A percentile compares a stretch with the other conserved stretches of the same genome.
Evolutionary conservation across 805 yeast species (phyloP).

Genomic region (Candida krabiensis): DNA sequence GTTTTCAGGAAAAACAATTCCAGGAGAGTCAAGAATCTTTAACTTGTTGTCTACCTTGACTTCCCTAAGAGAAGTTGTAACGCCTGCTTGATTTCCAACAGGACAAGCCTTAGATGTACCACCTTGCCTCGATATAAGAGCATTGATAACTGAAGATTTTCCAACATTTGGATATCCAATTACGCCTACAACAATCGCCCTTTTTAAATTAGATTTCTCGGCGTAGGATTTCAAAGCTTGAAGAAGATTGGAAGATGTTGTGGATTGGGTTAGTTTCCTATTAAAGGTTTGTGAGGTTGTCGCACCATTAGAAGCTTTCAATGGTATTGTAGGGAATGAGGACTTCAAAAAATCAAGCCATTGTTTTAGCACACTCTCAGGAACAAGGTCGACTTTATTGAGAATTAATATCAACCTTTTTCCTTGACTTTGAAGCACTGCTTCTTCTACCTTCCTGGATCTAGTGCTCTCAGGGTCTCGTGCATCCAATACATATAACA

Average conservation of each 20-base stretch:
- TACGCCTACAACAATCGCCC: slow-evolving; percentile 91
- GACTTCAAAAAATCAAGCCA: slow-evolving; percentile 82
- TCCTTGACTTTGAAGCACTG: slow-evolving; percentile 74
- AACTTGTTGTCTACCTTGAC: slow-evolving; percentile 89
- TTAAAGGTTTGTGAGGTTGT: slow-evolving; percentile 67
- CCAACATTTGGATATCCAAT: slow-evolving; percentile 98
- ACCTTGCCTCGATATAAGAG: slow-evolving; percentile 79
- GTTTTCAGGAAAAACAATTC: slow-evolving; percentile 83
- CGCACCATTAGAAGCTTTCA: slow-evolving; percentile 77
- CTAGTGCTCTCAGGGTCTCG: slow-evolving; percentile 96
- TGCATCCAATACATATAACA: slow-evolving; percentile 92
- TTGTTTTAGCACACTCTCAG: slow-evolving; percentile 75
- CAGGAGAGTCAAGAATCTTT: slow-evolving; percentile 92
- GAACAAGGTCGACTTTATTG: slow-evolving; percentile 92
- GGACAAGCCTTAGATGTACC: slow-evolving; percentile 80
- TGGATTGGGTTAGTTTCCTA: slow-evolving; percentile 67
- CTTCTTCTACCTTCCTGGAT: slow-evolving; percentile 87
- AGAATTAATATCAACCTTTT: slow-evolving; percentile 84
- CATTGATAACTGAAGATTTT: slow-evolving; percentile 90
- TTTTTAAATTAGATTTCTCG: slow-evolving; percentile 75
- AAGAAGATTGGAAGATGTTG: slow-evolving; percentile 72
- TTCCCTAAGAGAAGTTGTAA: slow-evolving; percentile 88
- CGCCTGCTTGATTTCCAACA: slow-evolving; percentile 97
- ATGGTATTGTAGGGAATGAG: slow-evolving; percentile 89
- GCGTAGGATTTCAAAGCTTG: slow-evolving; percentile 86